Percentiles rank a stretch among this genome's conserved stretches.
Evolutionary conservation across 2,329 filamentous ascomycete species (phyloP).

Genomic region (Bipolaris gigantea): DNA sequence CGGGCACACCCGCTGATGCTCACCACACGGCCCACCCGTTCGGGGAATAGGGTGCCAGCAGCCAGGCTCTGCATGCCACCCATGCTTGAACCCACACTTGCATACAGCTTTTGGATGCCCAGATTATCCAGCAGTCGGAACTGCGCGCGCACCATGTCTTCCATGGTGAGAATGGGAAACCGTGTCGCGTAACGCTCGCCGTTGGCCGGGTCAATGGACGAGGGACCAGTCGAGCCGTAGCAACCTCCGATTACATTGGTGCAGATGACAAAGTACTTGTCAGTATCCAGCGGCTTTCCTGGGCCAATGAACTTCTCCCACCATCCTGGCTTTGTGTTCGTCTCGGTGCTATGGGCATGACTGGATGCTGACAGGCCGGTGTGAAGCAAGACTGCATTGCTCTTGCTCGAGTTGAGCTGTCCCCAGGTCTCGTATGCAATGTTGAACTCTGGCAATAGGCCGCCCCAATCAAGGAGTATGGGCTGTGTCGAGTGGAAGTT

Average conservation of each 20-base stretch:
- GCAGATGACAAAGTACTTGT: slow-evolving; percentile 91
- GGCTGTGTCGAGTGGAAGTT: slow-evolving; percentile 73
- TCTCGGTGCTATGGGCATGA: slow-evolving; percentile 87
- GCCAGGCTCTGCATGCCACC: slow-evolving; percentile 97
- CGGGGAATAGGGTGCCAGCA: slow-evolving; percentile 79
- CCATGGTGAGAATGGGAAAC: slow-evolving; percentile 92
- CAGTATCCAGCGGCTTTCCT: slow-evolving; percentile 79
- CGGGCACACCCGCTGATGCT: slow-evolving; percentile 92
- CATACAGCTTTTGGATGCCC: slow-evolving; percentile 77
- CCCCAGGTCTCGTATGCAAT: slow-evolving; percentile 96
- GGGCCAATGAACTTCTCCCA: slow-evolving; percentile 99
- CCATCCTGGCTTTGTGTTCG: slow-evolving; percentile 89
- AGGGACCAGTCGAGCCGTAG: slow-evolving; percentile 91
- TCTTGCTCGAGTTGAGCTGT: slow-evolving; percentile 72
- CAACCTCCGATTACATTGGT: slow-evolving; percentile 96
- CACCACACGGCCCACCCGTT: slow-evolving; percentile 78
- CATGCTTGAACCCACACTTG: slow-evolving; percentile 95
- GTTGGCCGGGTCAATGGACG: slow-evolving; percentile 84
- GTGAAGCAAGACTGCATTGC: slow-evolving; percentile 88
- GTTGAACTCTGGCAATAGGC: slow-evolving; percentile 83
- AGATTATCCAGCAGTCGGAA: slow-evolving; percentile 83
- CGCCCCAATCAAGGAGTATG: slow-evolving; percentile 90
- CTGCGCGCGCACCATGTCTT: slow-evolving; percentile 97
- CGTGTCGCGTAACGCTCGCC: slow-evolving; percentile 87
- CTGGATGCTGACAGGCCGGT: slow-evolving; percentile 96